These are phyloP conservation scores for Solanum etuberosum DNA, from an alignment of 257 asterid species.

Conservation along the genomic window DNA sequence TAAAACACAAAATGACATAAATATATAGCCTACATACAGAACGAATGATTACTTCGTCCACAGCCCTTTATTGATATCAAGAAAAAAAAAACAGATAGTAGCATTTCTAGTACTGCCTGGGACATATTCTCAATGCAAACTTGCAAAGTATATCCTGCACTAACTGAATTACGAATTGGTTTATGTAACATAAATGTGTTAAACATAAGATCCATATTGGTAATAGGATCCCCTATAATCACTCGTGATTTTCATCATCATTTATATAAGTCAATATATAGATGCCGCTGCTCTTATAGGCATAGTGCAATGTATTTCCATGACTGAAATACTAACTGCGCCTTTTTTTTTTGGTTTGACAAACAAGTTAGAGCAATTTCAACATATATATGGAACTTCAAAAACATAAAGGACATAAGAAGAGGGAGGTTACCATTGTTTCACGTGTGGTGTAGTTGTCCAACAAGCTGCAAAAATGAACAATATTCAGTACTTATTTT, in stretches of 20 bases:
- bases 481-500: background rate
- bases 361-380: background rate
- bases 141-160: background rate
- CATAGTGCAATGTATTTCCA: background rate
- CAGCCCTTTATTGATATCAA: background rate
- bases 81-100: background rate
- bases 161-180: background rate
- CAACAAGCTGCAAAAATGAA: conserved; percentile 74
- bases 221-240: background rate
- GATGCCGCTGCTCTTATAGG: background rate
- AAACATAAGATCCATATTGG: background rate
- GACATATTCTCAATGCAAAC: background rate
- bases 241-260: background rate
- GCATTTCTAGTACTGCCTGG: background rate
- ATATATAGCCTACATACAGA: background rate
- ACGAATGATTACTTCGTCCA: background rate
- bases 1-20: background rate
- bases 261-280: background rate
- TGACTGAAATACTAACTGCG: background rate
- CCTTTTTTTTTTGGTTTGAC: background rate
- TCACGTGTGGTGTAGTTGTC: conserved; percentile 65
- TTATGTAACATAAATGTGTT: background rate
- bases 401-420: background rate
- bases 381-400: background rate
- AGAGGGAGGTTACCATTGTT: conserved; percentile 46